Evolutionary conservation across 176 grass and related monocot species (phyloP).

Genomic region (Bolboschoenus planiculmis): DNA sequence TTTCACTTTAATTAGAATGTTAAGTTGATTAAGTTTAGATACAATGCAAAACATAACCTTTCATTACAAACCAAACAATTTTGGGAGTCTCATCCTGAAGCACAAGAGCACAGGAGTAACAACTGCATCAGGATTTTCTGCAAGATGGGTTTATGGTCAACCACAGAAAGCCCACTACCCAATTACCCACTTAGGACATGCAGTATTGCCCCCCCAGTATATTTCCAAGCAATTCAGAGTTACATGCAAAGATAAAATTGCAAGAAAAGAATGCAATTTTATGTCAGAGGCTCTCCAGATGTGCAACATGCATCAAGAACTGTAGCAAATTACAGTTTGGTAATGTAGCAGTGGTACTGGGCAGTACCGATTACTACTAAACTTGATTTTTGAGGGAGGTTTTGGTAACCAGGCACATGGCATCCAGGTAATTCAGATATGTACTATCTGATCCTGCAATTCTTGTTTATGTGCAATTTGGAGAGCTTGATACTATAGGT

Average conservation of each 20-base stretch:
- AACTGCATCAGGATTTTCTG: slow-evolving; percentile 94
- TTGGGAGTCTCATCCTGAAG: slow-evolving; percentile 75
- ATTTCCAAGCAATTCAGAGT: slow-evolving; percentile 20
- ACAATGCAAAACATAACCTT: slow-evolving; percentile 72
- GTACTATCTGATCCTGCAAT: neutral
- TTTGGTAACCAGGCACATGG: neutral
- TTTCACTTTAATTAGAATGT: slow-evolving; percentile 5
- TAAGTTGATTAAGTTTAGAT: slow-evolving; percentile 29
- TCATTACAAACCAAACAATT: slow-evolving; percentile 46
- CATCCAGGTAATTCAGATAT: neutral
- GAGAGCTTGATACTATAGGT: neutral
- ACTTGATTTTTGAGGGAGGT: neutral
- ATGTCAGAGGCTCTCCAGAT: slow-evolving; percentile 11
- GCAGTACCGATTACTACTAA: neutral
- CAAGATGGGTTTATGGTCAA: slow-evolving; percentile 62
- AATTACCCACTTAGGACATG: neutral
- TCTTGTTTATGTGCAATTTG: slow-evolving; percentile 14
- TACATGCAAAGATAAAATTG: slow-evolving; percentile 3
- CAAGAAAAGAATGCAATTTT: neutral
- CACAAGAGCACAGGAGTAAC: slow-evolving; percentile 44
- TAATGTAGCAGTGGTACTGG: slow-evolving; percentile 2
- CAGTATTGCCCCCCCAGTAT: slow-evolving; percentile 8
- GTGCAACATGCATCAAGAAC: slow-evolving; percentile 6
- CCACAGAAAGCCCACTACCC: slow-evolving; percentile 21
- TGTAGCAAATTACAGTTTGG: slow-evolving; percentile 4